Evolutionary conservation across 345 rosid genomes (phyloP).

Genomic region (Gossypium mustelinum): DNA sequence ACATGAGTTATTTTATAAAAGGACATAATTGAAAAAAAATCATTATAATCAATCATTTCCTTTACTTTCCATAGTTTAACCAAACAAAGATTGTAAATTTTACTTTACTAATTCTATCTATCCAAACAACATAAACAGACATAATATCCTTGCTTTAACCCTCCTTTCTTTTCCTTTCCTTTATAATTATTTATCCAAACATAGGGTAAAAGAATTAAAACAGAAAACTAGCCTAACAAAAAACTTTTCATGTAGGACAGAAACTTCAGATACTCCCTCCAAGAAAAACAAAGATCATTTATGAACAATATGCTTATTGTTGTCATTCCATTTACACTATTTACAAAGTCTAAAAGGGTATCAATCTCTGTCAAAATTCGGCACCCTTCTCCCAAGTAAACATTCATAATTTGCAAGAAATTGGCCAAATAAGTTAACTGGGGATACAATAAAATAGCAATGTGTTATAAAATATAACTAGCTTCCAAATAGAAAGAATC

Average conservation of each 20-base stretch:
- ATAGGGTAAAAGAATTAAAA: background rate
- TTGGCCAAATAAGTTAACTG: background rate
- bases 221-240: background rate
- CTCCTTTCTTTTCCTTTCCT: too few species aligned
- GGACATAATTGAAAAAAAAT: too few species aligned
- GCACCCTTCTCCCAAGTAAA: background rate
- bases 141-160: too few species aligned
- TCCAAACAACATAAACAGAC: too few species aligned
- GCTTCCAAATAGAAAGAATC: slow-evolving; percentile 19
- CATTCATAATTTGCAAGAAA: background rate
- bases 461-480: slow-evolving; percentile 8
- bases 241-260: background rate
- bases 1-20: too few species aligned
- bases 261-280: background rate
- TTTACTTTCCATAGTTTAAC: too few species aligned
- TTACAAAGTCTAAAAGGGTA: background rate
- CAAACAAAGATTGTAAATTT: too few species aligned
- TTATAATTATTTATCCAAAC: too few species aligned
- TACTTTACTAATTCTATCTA: too few species aligned
- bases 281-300: background rate
- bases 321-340: background rate
- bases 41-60: too few species aligned
- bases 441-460: too few species aligned
- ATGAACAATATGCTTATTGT: background rate
- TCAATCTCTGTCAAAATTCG: background rate